These are phyloP conservation scores for Rhodomyrtus psidioides DNA, from an alignment of 441 rosid genomes.

Conservation along the genomic window DNA sequence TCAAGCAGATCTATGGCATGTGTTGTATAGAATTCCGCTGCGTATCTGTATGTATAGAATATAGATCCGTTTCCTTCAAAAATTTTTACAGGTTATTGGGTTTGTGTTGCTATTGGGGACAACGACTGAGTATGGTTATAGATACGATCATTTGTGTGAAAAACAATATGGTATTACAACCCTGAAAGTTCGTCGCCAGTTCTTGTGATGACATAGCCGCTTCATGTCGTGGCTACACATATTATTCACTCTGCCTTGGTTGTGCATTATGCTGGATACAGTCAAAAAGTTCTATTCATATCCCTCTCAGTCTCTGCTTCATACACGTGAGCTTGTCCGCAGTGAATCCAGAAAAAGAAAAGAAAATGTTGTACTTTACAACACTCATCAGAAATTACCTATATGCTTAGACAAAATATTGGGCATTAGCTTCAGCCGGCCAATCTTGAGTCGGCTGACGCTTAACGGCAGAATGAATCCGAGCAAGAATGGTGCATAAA, in stretches of 20 bases:
- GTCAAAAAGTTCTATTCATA: background rate
- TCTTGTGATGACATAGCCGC: background rate
- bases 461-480: background rate
- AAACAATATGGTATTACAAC: background rate
- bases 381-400: background rate
- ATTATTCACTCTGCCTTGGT: background rate
- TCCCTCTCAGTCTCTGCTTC: background rate
- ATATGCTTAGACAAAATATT: background rate
- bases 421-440: background rate
- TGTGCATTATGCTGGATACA: background rate
- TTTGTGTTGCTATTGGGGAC: background rate
- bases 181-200: background rate
- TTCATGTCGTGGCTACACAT: background rate
- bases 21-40: too few species aligned
- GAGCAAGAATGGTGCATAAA: background rate
- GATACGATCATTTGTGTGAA: background rate
- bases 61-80: too few species aligned
- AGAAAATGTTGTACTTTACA: background rate
- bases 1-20: too few species aligned
- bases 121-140: background rate
- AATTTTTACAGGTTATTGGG: background rate
- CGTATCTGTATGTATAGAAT: too few species aligned
- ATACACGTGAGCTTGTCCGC: background rate
- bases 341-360: background rate
- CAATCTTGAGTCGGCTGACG: background rate